Base-by-base conservation (phyloP, 2,329 filamentous ascomycete genomes). In the Paraconiothyrium sp. region DNA sequence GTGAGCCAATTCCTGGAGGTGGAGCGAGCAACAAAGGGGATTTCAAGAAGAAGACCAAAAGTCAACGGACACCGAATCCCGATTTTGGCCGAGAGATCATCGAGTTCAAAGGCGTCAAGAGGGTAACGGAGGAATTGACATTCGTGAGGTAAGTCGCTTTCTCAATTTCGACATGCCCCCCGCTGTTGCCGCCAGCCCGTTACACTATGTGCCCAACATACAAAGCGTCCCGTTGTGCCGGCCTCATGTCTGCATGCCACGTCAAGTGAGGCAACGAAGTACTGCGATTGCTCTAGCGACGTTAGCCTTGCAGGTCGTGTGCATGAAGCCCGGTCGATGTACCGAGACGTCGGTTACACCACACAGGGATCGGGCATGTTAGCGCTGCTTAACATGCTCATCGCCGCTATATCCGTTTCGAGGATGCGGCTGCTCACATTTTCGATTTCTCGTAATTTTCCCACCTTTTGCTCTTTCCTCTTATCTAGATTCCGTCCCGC, bases 11-110 rank as follows among this genome's bases (percentile, higher is more conserved):
- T 20, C 79, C 76, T 39, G 84, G 84, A 50, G 81, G 81, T 24
- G 80, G 82, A 6, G 82, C 84, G 64, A 81, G 83, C 60, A 86
- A 88, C 67, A 84, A 85, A 62, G 81, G 82, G 52, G 84, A 82
- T 54, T 80, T 73, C 67, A 84, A 84, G 65, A 78, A 76, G 59
- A 80, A 78, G 61, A 83, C 81, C 43, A 79, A 78, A 57, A 84
- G 80, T 46, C 77, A 80, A 13, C 81, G 74, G 50, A 76, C 76
- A 20, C 73, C 77, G 4, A 75, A 82, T 63, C 82, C 82, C 9
- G 81, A 84, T 65, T 84, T 83, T 63, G 72, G 69, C 30, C 69
- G 78, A 44, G 81, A 84, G 62, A 66, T 76, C n/a, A 58, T 85
- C 54, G 75, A 76, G 16, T 85, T 85, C 64, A 71, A 75, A 35